phyloP scores from a whole-genome alignment of 139 green algal genomes.

The Tetraselmis chui region DNA sequence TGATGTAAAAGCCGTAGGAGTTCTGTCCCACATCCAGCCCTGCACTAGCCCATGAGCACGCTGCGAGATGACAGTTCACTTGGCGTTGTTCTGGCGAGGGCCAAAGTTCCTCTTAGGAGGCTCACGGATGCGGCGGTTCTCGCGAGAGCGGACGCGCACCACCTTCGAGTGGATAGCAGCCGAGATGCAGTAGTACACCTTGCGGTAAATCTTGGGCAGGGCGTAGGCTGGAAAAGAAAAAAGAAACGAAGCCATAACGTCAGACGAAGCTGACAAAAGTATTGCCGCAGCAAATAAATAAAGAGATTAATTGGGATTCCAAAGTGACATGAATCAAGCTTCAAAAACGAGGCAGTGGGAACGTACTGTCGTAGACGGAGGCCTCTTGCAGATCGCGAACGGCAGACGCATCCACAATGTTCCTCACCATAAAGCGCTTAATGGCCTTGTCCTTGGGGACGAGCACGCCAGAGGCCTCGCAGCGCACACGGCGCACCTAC shows the following conservation, averaged over 20 bases:
- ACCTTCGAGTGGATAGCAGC: conserved; percentile 98
- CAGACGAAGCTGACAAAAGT: too few relatives aligned
- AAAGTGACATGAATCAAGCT: neutral
- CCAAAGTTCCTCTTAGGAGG: conserved; percentile 65
- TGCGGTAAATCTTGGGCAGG: conserved; percentile 99
- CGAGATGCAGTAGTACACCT: conserved; percentile 99
- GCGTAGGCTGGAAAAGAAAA: conserved; percentile 65
- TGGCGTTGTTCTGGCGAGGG: conserved; percentile 4
- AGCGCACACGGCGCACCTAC: conserved; percentile 85
- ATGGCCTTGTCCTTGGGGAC: conserved; percentile 99
- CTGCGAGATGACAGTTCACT: neutral
- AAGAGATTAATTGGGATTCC: too few relatives aligned
- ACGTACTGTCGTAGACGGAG: conserved; percentile 78
- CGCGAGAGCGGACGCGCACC: conserved; percentile 86
- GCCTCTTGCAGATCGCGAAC: conserved; percentile 97
- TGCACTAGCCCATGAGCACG: too few relatives aligned
- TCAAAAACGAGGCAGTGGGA: neutral
- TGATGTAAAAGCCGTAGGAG: too few relatives aligned
- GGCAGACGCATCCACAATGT: conserved; percentile 96
- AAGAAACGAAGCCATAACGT: too few relatives aligned
- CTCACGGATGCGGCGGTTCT: conserved; percentile 85
- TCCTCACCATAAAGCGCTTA: conserved; percentile 97
- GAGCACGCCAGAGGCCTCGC: conserved; percentile 89
- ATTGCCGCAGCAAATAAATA: too few relatives aligned
- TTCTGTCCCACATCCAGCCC: too few relatives aligned